These are phyloP conservation scores for Claviceps lovelessii DNA, from an alignment of 2,329 filamentous ascomycete genomes.

Conservation along the genomic window DNA sequence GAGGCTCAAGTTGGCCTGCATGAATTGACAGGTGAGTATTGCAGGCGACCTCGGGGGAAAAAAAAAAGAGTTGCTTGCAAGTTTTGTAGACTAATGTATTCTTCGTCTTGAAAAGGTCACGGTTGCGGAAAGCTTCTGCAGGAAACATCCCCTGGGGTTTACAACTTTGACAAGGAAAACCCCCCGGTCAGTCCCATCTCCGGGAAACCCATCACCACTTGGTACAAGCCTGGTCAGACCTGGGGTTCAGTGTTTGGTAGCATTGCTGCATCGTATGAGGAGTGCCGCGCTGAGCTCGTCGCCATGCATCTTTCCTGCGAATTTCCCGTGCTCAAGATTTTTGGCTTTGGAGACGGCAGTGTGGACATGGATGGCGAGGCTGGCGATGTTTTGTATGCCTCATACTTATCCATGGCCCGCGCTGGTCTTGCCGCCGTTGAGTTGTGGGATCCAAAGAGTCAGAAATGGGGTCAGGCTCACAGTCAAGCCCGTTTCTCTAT, in stretches of 20 bases:
- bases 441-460: constrained; percentile 82
- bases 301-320: constrained; percentile 86
- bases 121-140: constrained; percentile 89
- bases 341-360: constrained; percentile 72
- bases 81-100: constrained; percentile 6
- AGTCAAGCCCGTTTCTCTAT: constrained; percentile 88
- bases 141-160: constrained; percentile 67
- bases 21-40: constrained; percentile 48
- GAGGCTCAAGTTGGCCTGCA: constrained; percentile 94
- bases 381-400: constrained; percentile 74
- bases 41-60: background rate
- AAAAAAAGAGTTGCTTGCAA: background rate
- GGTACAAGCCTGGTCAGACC: constrained; percentile 90
- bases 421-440: constrained; percentile 82
- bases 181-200: constrained; percentile 72
- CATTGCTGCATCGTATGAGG: constrained; percentile 79
- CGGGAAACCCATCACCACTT: constrained; percentile 59
- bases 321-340: constrained; percentile 77
- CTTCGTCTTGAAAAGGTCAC: constrained; percentile 39
- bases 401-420: constrained; percentile 86
- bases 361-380: constrained; percentile 60
- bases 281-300: constrained; percentile 86
- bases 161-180: constrained; percentile 75
- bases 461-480: constrained; percentile 87
- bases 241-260: constrained; percentile 88